phyloP scores from a whole-genome alignment of 2,329 filamentous ascomycete genomes.

The Dryadomyces sulphureus region DNA sequence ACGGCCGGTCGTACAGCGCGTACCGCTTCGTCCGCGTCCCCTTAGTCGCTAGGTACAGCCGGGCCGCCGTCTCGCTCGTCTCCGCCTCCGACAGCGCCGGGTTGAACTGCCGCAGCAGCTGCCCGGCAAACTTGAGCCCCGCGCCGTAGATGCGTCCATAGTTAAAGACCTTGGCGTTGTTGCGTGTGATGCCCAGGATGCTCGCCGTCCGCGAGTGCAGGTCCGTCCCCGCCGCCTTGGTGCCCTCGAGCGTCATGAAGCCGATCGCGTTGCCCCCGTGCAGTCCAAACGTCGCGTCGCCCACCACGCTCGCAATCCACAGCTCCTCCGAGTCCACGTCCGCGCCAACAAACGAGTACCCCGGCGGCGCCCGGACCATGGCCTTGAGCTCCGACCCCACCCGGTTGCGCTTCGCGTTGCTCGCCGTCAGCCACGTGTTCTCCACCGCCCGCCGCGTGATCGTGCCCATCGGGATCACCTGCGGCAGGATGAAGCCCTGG shows the following conservation, averaged over 20 bases:
- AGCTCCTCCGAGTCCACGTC: constrained; percentile 96
- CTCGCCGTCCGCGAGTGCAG: constrained; percentile 84
- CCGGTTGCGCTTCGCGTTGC: constrained; percentile 90
- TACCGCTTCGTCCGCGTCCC: constrained; percentile 72
- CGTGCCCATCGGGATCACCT: constrained; percentile 96
- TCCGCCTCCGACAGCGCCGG: constrained; percentile 65
- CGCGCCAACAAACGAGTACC: constrained; percentile 88
- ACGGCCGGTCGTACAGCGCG: constrained; percentile 54
- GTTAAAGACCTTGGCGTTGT: constrained; percentile 96
- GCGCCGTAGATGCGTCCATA: constrained; percentile 99
- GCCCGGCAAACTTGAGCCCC: constrained; percentile 82
- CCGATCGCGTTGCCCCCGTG: constrained; percentile 95
- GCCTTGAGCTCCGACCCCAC: constrained; percentile 95
- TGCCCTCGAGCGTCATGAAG: constrained; percentile 97
- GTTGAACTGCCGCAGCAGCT: constrained; percentile 86
- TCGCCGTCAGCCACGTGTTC: constrained; percentile 96
- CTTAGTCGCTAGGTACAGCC: constrained; percentile 80
- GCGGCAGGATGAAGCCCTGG: constrained; percentile 78
- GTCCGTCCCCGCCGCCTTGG: constrained; percentile 86
- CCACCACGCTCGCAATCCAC: constrained; percentile 93
- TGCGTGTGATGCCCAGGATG: constrained; percentile 86
- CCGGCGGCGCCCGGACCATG: constrained; percentile 83
- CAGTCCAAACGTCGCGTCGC: constrained; percentile 85
- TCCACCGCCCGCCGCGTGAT: constrained; percentile 89
- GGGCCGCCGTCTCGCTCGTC: constrained; percentile 60